Evolutionary conservation across 148 eudicot genomes (phyloP).

Genomic region (Silene uniflora): DNA sequence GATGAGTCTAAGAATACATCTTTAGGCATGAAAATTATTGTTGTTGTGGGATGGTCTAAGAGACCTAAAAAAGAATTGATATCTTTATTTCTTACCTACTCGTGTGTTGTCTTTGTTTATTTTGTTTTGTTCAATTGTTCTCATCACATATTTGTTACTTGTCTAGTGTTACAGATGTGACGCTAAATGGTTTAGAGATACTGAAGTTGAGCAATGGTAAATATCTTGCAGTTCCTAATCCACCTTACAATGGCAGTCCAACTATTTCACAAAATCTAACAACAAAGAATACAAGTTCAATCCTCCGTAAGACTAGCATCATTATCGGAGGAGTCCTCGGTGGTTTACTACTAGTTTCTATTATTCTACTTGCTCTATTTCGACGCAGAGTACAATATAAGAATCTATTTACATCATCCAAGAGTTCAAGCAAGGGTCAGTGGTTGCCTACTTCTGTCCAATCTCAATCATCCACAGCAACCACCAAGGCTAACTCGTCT

Average conservation of each 20-base stretch:
- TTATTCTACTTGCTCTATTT: background rate
- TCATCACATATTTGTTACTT: background rate
- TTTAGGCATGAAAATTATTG: too few species aligned
- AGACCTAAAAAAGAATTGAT: too few species aligned
- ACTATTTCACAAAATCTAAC: background rate
- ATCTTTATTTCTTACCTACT: too few species aligned
- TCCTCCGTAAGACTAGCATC: background rate
- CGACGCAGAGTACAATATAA: background rate
- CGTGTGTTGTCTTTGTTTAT: too few species aligned
- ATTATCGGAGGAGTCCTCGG: background rate
- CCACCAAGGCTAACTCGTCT: background rate
- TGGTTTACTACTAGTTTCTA: background rate
- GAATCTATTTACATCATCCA: background rate
- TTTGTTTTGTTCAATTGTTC: too few species aligned
- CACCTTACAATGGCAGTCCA: background rate
- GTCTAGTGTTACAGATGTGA: slow-evolving; percentile 7
- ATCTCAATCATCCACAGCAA: background rate
- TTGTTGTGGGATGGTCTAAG: too few species aligned
- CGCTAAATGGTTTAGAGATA: slow-evolving; percentile 39
- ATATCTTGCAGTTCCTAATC: slow-evolving; percentile 39
- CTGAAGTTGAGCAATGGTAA: slow-evolving; percentile 39
- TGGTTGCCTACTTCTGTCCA: background rate
- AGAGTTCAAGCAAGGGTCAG: background rate
- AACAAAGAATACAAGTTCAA: background rate
- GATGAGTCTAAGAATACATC: too few species aligned